Evolutionary conservation across 108 stramenopile species (phyloP), one percentile per base, ranked within the genome.

Genomic region (Mayamaea pseudoterrestris): DNA sequence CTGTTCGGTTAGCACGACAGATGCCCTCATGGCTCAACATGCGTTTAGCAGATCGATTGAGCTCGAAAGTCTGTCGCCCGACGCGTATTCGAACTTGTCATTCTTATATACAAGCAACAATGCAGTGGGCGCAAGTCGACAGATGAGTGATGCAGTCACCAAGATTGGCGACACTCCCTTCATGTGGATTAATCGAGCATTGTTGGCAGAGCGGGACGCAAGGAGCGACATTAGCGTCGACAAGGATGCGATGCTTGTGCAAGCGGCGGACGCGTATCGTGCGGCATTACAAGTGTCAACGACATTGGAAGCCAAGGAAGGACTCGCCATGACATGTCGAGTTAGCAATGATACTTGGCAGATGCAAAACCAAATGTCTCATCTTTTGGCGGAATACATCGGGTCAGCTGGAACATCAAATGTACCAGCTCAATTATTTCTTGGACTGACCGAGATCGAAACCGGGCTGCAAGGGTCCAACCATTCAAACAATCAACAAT

Each of bases 121-220:
- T 14, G 56, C 45, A 30, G 41, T 52, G 24, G 45, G 49, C 18
- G 56, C 63, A 17, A 71, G 72, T 29, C 41, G 50, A 9, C 59
- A 57, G 39, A 43, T 71, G 5, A 58, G 76, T 40, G 72, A 84
- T 30, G 58, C 62, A 3, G 45, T 84, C 30, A 80, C 82, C 13
- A 69, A 79, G 46, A 67, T 71, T 35, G 74, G 69, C 23, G 82
- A 84, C 45, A 77, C 76, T 30, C 78, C 82, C 2, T 57, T 80
- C 55, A 84, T 84, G 75, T 84, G 82, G 82, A 77, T 84, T 21
- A 68, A 77, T 40, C 66, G 80, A 62, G 80, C 71, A 9, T 40
- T 78, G 13, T 59, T 83, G 8, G 56, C 78, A 30, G 80, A 83
- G 43, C 61, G 56, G 14, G 26, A 67, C 41, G 68, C 55, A 35